Evolutionary conservation across 371 early-diverging fungal genomes (phyloP).

Genomic region (Saksenaea vasiformis): DNA sequence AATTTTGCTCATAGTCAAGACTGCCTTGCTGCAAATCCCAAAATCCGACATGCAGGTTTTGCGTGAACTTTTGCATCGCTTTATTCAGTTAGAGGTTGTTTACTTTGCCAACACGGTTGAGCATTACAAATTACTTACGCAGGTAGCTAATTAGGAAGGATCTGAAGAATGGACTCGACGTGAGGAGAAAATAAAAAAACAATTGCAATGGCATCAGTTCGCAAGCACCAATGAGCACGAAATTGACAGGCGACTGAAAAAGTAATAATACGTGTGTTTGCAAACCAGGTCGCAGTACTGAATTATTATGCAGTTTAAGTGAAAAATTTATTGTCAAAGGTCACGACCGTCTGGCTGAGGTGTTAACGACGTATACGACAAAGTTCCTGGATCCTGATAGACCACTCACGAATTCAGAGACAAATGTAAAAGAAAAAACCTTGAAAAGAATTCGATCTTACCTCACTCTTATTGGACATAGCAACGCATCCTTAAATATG

Average conservation of each 20-base stretch:
- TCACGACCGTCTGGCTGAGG: constrained; percentile 9
- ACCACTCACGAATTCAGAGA: not conserved
- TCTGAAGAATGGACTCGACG: not conserved
- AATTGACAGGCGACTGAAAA: not conserved
- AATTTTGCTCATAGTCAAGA: not conserved
- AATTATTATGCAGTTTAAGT: constrained; percentile 9
- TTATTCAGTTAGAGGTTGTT: constrained; percentile 1
- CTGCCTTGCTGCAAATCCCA: not conserved
- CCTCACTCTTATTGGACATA: not conserved
- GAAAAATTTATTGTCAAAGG: constrained; percentile 22
- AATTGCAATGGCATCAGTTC: not conserved
- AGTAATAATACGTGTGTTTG: not conserved
- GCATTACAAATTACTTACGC: not conserved
- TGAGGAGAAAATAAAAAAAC: not conserved
- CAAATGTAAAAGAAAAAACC: not conserved
- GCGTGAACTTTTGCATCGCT: not conserved
- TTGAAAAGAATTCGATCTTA: not conserved
- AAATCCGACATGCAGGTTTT: not conserved
- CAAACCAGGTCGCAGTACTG: not conserved
- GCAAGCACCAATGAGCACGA: constrained; percentile 9
- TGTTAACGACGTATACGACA: not conserved
- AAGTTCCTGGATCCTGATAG: not conserved
- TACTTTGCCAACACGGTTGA: not conserved
- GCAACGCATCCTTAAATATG: constrained; percentile 20
- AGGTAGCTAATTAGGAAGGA: not conserved